Conservation (phyloP, 2,329 filamentous ascomycete genomes). For the Trichoderma guizhouense region DNA sequence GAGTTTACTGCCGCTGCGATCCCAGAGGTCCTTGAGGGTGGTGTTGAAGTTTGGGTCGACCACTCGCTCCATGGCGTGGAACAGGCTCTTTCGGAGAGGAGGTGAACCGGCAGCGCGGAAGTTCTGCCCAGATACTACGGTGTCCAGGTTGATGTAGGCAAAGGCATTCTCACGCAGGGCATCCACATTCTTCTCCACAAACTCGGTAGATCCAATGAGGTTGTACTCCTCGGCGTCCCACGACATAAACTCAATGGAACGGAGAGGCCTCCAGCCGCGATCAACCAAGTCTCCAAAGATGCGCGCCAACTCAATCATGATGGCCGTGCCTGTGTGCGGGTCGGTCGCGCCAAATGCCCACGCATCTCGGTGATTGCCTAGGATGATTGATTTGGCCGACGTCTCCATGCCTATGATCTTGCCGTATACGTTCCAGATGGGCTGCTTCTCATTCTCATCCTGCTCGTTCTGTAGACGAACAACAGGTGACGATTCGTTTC, state of each 20-base stretch:
- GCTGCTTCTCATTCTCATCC: constrained; percentile 76
- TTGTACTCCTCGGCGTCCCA: constrained; percentile 97
- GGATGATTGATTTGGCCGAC: constrained; percentile 74
- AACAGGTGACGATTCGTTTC: constrained; percentile 67
- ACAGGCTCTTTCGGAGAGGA: constrained; percentile 68
- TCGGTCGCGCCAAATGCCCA: constrained; percentile 87
- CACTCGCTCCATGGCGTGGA: constrained; percentile 71
- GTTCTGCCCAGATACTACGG: constrained; percentile 69
- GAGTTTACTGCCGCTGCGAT: constrained; percentile 58
- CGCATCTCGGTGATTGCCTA: constrained; percentile 91
- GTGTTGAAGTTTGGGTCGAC: constrained; percentile 68
- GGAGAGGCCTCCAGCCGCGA: constrained; percentile 82
- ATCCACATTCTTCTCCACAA: constrained; percentile 81
- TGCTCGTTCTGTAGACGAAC: constrained; percentile 84
- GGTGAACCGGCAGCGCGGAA: constrained; percentile 81
- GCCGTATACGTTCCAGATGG: constrained; percentile 90
- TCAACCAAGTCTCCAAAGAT: constrained; percentile 75
- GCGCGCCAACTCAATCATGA: constrained; percentile 84
- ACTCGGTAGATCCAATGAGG: constrained; percentile 88
- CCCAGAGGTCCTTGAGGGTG: constrained; percentile 74
- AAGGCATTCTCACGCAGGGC: constrained; percentile 69
- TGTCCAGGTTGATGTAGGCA: constrained; percentile 89
- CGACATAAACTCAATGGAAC: constrained; percentile 95
- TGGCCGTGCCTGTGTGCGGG: constrained; percentile 82
- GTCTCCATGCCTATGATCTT: constrained; percentile 82